Evolutionary conservation across 1,284 basidiomycete genomes (phyloP).

Genomic region (Cutaneotrichosporon spelunceum): DNA sequence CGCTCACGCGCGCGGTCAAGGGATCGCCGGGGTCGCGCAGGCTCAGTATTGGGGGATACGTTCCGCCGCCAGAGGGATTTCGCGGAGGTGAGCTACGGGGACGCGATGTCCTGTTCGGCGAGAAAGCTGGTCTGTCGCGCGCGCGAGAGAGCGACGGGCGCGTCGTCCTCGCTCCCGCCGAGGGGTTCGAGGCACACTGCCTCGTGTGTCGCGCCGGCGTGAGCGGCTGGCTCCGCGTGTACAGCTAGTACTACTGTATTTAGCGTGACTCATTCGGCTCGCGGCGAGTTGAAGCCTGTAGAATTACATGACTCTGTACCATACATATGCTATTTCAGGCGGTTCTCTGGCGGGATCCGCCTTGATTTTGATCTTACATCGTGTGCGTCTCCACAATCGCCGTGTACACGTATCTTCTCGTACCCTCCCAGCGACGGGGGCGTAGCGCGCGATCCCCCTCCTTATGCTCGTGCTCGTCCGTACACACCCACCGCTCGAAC

Average conservation of each 20-base stretch:
- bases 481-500: not conserved
- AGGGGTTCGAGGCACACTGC: conserved; percentile 7
- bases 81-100: conserved; percentile 31
- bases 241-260: conserved; percentile 13
- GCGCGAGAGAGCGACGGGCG: not conserved
- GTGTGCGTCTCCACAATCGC: not conserved
- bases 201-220: conserved; percentile 23
- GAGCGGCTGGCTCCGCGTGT: conserved; percentile 25
- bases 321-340: not conserved
- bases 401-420: not conserved
- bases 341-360: no score
- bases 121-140: conserved; percentile 3
- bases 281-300: no score
- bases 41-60: conserved; percentile 34
- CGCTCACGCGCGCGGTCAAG: conserved; percentile 31
- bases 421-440: not conserved
- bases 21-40: conserved; percentile 28
- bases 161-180: not conserved
- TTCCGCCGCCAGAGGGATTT: conserved; percentile 18
- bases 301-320: no score
- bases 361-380: no score
- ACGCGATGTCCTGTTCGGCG: conserved; percentile 10
- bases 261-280: no score
- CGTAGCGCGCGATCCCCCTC: not conserved
- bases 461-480: not conserved